Conservation (phyloP, 208 protist species). For the Porcisia hertigi region DNA sequence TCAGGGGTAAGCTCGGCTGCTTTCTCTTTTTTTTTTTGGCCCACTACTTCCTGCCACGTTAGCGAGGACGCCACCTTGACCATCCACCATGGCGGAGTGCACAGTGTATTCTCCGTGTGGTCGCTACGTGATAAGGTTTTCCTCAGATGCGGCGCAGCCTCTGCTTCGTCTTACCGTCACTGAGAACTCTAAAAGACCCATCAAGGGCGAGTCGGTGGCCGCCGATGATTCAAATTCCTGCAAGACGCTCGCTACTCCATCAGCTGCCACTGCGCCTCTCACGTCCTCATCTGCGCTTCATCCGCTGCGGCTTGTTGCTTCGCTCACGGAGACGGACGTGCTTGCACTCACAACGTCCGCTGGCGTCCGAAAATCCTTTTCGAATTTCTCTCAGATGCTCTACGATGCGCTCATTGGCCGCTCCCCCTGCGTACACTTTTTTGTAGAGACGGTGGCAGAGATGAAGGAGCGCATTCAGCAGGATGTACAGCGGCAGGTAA, state of each 20-base stretch:
- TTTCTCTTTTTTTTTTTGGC: neutral
- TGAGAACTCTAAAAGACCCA: conserved; percentile 14
- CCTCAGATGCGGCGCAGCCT: conserved; percentile 22
- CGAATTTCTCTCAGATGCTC: conserved; percentile 70
- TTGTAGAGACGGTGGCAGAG: conserved; percentile 74
- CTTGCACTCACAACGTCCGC: conserved; percentile 61
- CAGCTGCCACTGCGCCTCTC: neutral
- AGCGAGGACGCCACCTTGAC: neutral
- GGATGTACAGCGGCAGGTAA: conserved; percentile 35
- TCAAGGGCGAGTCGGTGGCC: neutral
- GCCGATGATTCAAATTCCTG: neutral
- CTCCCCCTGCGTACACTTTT: conserved; percentile 64
- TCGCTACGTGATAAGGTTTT: conserved; percentile 65
- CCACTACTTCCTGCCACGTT: neutral
- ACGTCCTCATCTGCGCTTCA: neutral
- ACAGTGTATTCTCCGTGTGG: conserved; percentile 75
- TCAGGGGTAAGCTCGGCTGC: neutral
- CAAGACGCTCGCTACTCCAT: neutral
- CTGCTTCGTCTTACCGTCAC: conserved; percentile 37
- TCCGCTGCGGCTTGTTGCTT: conserved; percentile 23
- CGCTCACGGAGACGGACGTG: conserved; percentile 50
- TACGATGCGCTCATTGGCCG: conserved; percentile 78
- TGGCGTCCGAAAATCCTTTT: conserved; percentile 74
- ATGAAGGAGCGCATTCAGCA: conserved; percentile 71
- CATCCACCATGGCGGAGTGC: conserved; percentile 45